Evolutionary conservation across 2,329 filamentous ascomycete genomes (phyloP).

Genomic region (Tolypocladium cylindrosporum): DNA sequence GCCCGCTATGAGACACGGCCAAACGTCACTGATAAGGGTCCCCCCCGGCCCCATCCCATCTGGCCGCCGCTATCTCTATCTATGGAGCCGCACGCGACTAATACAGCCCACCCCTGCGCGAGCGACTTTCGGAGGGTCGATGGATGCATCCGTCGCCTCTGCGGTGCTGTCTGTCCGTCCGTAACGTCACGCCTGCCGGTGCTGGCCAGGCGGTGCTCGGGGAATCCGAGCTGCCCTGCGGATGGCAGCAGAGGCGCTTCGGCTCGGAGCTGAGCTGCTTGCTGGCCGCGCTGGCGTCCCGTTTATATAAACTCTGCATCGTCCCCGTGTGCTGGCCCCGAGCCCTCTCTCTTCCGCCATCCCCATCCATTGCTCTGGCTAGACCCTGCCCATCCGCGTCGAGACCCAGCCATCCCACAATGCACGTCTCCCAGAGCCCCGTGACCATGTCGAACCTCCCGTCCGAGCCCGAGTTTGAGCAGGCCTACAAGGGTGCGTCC

Average conservation of each 20-base stretch:
- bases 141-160: not conserved
- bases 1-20: not conserved
- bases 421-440: slow-evolving; percentile 7
- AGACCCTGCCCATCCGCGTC: not conserved
- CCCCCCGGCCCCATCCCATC: no score
- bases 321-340: no score
- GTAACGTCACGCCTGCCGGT: not conserved
- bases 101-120: not conserved
- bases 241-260: not conserved
- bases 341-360: not conserved
- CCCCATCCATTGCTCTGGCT: not conserved
- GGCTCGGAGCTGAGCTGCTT: not conserved
- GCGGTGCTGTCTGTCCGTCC: no score
- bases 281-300: not conserved
- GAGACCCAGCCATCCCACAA: not conserved
- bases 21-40: not conserved
- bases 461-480: slow-evolving; percentile 92
- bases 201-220: not conserved
- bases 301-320: not conserved
- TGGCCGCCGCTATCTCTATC: not conserved
- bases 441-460: slow-evolving; percentile 70
- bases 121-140: not conserved
- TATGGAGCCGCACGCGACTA: not conserved
- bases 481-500: slow-evolving; percentile 82
- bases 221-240: not conserved